Conservation (phyloP, 768 basidiomycete genomes). For the Leccinum variicolor region DNA sequence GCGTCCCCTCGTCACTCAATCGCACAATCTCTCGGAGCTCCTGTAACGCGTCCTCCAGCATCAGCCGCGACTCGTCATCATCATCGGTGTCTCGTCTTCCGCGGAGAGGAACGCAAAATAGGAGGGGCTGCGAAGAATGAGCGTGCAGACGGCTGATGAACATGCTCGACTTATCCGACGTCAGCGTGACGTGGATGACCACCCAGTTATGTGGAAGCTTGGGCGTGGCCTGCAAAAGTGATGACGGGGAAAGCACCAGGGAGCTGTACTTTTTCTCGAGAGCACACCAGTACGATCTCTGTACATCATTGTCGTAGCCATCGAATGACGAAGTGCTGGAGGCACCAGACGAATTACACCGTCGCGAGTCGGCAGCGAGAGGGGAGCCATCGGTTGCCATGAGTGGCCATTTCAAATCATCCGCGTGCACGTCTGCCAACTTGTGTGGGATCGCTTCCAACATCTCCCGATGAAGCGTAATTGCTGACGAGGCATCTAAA, state of each 20-base stretch:
- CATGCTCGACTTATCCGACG: slow-evolving; percentile 78
- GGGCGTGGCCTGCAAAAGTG: slow-evolving; percentile 40
- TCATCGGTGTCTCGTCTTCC: slow-evolving; percentile 74
- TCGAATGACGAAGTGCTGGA: slow-evolving; percentile 19
- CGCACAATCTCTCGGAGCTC: slow-evolving; percentile 80
- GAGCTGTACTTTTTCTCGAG: slow-evolving; percentile 52
- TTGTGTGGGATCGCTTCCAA: slow-evolving; percentile 78
- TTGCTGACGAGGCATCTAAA: slow-evolving; percentile 68
- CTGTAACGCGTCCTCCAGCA: slow-evolving; percentile 65
- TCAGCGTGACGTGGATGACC: slow-evolving; percentile 77
- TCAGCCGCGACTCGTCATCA: slow-evolving; percentile 69
- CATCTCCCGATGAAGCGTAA: slow-evolving; percentile 84
- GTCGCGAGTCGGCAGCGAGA: slow-evolving; percentile 22
- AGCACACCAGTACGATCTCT: slow-evolving; percentile 58
- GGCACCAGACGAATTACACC: slow-evolving; percentile 16
- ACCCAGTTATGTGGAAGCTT: slow-evolving; percentile 77
- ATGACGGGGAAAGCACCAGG: slow-evolving; percentile 22
- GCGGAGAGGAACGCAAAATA: slow-evolving; percentile 88
- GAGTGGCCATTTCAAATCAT: slow-evolving; percentile 77
- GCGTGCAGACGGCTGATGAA: slow-evolving; percentile 78
- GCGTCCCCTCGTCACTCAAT: slow-evolving; percentile 74
- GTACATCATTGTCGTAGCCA: slow-evolving; percentile 37
- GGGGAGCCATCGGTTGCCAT: slow-evolving; percentile 45
- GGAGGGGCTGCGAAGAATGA: slow-evolving; percentile 51
- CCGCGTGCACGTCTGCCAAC: slow-evolving; percentile 42